Conservation (phyloP, 2,329 filamentous ascomycete species). For the Talaromyces verruculosus region DNA sequence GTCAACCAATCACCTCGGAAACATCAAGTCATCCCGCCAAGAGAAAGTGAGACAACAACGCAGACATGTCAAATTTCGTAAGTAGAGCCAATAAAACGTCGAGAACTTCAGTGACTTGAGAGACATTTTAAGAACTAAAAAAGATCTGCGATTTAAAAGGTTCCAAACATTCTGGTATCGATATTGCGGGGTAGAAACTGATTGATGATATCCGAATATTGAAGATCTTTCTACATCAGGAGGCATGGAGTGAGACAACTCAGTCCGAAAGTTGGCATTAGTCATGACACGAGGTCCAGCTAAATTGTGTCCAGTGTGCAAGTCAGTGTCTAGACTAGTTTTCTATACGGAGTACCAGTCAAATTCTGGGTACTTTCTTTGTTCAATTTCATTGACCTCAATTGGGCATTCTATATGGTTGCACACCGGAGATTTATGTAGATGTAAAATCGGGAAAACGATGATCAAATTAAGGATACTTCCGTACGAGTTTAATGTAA, state of each 20-base stretch:
- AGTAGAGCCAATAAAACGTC: neutral
- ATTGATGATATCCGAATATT: neutral
- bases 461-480: neutral
- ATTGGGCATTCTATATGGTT: neutral
- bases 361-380: neutral
- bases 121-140: neutral
- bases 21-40: neutral
- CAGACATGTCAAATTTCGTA: neutral
- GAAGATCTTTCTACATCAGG: neutral
- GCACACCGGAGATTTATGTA: neutral
- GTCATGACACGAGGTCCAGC: neutral
- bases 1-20: neutral
- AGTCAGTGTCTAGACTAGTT: neutral
- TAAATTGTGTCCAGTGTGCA: neutral
- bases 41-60: slow-evolving; percentile 9
- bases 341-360: neutral
- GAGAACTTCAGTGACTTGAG: neutral
- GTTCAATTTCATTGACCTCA: too few species aligned
- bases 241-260: neutral
- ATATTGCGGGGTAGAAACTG: slow-evolving; percentile 1
- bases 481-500: neutral
- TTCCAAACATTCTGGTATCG: neutral
- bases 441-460: neutral
- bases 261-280: neutral
- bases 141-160: neutral